Evolutionary conservation across 352 stramenopile genomes (phyloP), one percentile per base, ranked within the genome.

Genomic region (Plasmopara muralis): DNA sequence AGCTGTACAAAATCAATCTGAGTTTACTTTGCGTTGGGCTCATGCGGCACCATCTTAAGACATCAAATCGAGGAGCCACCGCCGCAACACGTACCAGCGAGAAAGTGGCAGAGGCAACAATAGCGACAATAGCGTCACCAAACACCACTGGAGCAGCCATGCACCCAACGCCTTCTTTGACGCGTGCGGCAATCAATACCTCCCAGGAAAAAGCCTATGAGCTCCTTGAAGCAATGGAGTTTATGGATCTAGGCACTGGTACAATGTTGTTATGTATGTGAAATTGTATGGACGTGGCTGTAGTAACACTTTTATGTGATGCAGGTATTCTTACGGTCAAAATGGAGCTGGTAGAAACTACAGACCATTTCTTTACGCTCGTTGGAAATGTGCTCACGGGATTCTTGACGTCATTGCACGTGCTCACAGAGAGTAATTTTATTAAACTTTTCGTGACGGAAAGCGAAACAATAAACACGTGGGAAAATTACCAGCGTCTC

Each of bases 1-100:
- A 89, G 47, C 63, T 93, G 3, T 93, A 93, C 58, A 93, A 93
- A 47, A 66, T 93, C n/a, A 93, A 93, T 18, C 53, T 89, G 43
- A 89, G 79, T 34, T 66, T 93, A 41, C 57, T 93, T 7, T 93
- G 83, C 47, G 83, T 93, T 4, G 83, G 83, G 14, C 62, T 93
- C 16, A 88, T 93, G 79, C 83, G 90, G 46, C 74, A 79, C 9
- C 83, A 89, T 38, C 68, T 93, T 46, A 90, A 87, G 66, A 70
- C 62, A 1, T 68, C 69, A 4, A 54, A 63, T 39, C 53, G 49
- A 55, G 16, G 20, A 45, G 10, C 47, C 25, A 65, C 46, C 13
- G 34, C 50, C 13, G 16, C 20, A 50, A 6, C 46, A 14, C 28
- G 9, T 39, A 12, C 14, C 34, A 59, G 44, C 10, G 55, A 60